These are phyloP conservation scores for Cercospora brassicicola DNA, from an alignment of 2,329 filamentous ascomycete genomes.

Conservation along the genomic window DNA sequence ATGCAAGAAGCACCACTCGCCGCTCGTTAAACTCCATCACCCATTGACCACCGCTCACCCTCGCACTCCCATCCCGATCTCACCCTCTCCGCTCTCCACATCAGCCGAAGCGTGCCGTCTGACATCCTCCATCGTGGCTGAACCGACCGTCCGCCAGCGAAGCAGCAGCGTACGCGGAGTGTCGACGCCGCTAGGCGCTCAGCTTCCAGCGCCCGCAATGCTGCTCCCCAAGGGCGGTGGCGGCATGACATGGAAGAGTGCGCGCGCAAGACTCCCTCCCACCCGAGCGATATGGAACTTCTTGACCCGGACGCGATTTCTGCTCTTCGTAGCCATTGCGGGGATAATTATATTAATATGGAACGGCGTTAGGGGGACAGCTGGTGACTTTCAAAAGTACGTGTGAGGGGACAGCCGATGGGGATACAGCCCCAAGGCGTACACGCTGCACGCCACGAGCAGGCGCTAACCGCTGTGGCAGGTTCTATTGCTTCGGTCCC, in stretches of 20 bases:
- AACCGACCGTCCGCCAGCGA: constrained; percentile 21
- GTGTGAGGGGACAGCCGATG: constrained; percentile 28
- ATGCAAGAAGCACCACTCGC: constrained; percentile 5
- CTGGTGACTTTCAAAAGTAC: constrained; percentile 88
- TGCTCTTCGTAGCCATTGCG: constrained; percentile 69
- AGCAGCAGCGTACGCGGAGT: constrained; percentile 21
- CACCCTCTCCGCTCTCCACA: not conserved
- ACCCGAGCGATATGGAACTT: constrained; percentile 64
- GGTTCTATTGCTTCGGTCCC: constrained; percentile 97
- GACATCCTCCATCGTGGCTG: constrained; percentile 17
- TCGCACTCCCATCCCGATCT: constrained; percentile 3
- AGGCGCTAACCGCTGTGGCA: constrained; percentile 47
- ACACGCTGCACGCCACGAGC: not conserved
- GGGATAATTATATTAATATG: constrained; percentile 79
- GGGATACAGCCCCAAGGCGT: not conserved
- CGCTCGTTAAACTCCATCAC: constrained; percentile 5
- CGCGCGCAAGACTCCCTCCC: constrained; percentile 74
- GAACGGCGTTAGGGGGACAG: constrained; percentile 77
- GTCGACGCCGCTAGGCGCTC: constrained; percentile 17
- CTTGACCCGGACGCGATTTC: constrained; percentile 73
- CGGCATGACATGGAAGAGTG: constrained; percentile 88
- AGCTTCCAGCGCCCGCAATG: constrained; percentile 55
- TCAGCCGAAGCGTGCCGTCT: constrained; percentile 1
- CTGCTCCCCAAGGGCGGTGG: constrained; percentile 87
- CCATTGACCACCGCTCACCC: constrained; percentile 11